phyloP scores from a whole-genome alignment of 768 basidiomycete genomes.

The Psilocybe cubensis region DNA sequence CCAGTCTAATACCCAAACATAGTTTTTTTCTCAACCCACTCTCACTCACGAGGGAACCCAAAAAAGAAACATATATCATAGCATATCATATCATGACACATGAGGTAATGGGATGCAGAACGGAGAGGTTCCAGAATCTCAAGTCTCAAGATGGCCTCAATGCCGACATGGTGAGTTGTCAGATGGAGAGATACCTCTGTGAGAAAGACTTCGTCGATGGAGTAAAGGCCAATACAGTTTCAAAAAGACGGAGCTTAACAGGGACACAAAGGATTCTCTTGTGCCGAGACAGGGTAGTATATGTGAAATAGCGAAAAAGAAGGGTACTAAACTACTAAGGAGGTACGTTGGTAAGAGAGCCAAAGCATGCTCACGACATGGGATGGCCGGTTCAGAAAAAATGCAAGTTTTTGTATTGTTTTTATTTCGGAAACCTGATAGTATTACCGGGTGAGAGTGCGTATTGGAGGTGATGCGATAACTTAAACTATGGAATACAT shows the following conservation, averaged over 20 bases:
- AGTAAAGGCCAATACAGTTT: constrained; percentile 2
- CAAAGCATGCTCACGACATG: not conserved
- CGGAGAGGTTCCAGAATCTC: no score
- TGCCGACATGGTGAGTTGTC: constrained; percentile 3
- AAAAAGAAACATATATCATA: not conserved
- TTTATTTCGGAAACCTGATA: constrained; percentile 5
- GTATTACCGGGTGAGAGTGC: not conserved
- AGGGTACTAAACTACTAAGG: not conserved
- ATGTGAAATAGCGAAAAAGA: not conserved
- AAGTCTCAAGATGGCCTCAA: not conserved
- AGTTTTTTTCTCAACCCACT: not conserved
- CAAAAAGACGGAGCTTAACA: constrained; percentile 1
- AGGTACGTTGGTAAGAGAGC: not conserved
- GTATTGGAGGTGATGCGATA: not conserved
- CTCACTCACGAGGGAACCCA: no score
- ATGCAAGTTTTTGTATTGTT: no score
- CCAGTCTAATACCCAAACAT: not conserved
- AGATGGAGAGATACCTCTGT: constrained; percentile 5
- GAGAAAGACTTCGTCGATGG: constrained; percentile 12
- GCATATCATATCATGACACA: constrained; percentile 8
- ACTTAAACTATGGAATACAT: constrained; percentile 11
- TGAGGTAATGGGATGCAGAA: constrained; percentile 1
- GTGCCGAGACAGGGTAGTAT: constrained; percentile 2
- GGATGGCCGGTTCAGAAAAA: no score
- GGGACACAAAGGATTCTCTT: not conserved